Evolutionary conservation across 805 yeast genomes (phyloP), one percentile per base, ranked within the genome.

Genomic region (Candida fluviatilis): DNA sequence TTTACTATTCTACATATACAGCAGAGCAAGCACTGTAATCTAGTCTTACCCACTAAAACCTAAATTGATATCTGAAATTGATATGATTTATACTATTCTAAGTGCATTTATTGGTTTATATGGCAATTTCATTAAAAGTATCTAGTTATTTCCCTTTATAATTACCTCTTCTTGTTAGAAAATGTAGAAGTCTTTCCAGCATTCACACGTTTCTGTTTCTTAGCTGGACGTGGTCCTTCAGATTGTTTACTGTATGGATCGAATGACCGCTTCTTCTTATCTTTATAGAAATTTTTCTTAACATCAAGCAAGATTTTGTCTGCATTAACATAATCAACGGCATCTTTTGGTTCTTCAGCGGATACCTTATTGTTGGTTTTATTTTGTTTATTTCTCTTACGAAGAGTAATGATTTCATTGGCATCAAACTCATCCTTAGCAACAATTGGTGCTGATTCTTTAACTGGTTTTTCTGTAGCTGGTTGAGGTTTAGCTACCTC

Each of bases 231-330:
- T 6, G 83, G 83, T 1, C 80, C 84, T 13, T 68, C 69, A 18
- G 67, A 59, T 4, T 60, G 64, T 32, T 64, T 66, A 4, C 70
- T 55, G 46, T 79, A 82, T 3, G 89, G 88, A 58, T 82, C 82
- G 45, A 76, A 82, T 38, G 64, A 59, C 48, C 72, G 70, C 52
- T 71, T 71, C 13, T 47, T 43, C 10, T 49, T 40, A 17, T 31
- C 35, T 24, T 47, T 51, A 13, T 38, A 40, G 29, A 26, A 26
- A n/a, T 47, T 45, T 29, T 14, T 47, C 31, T 31, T 46, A 24
- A 42, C 42, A 18, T 52, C 52, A 8, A 53, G 52, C 41, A 76
- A 53, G 11, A 76, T 59, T 39, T 66, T 73, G 21, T 68, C 66
- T 12, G 71, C 67, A 24, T 55, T 64, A 0, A 57, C 48, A 44